Percentiles rank a stretch among this genome's conserved stretches.
Conservation (phyloP, 2,329 filamentous ascomycete species). For the Trichoderma semiorbis region DNA sequence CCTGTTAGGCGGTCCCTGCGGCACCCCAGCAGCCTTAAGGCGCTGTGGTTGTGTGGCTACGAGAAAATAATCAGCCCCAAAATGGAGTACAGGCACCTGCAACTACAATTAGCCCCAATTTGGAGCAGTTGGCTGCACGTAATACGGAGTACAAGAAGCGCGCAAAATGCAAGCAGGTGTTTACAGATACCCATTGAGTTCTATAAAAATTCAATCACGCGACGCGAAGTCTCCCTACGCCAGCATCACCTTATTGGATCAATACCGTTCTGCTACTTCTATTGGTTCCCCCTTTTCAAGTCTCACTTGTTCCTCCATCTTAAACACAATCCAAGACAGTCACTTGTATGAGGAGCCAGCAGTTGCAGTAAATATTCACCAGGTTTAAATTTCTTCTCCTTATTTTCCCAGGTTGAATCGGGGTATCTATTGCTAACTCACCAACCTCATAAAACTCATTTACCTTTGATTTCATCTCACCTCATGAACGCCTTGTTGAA, state of each 20-base stretch:
- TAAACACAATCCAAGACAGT: background rate
- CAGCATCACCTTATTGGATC: background rate
- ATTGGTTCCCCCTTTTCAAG: background rate
- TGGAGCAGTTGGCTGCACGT: background rate
- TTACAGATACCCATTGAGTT: background rate
- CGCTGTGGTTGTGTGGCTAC: background rate
- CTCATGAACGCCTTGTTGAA: slow-evolving; percentile 20
- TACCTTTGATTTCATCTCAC: slow-evolving; percentile 14
- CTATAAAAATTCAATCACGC: background rate
- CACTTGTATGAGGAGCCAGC: background rate
- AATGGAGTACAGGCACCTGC: background rate
- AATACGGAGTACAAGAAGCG: background rate
- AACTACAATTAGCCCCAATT: background rate
- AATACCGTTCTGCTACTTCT: background rate
- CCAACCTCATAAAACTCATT: slow-evolving; percentile 13
- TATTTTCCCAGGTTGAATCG: slow-evolving; percentile 20
- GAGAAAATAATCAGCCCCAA: background rate
- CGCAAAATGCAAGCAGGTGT: background rate
- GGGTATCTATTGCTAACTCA: slow-evolving; percentile 17
- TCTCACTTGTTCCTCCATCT: background rate
- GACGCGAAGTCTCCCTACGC: background rate
- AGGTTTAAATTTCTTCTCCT: slow-evolving; percentile 8
- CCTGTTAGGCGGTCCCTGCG: background rate
- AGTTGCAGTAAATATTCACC: background rate
- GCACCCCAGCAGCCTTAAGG: background rate